These are phyloP conservation scores for Epichloe scottii DNA, from an alignment of 2,329 filamentous ascomycete genomes.

Conservation along the genomic window DNA sequence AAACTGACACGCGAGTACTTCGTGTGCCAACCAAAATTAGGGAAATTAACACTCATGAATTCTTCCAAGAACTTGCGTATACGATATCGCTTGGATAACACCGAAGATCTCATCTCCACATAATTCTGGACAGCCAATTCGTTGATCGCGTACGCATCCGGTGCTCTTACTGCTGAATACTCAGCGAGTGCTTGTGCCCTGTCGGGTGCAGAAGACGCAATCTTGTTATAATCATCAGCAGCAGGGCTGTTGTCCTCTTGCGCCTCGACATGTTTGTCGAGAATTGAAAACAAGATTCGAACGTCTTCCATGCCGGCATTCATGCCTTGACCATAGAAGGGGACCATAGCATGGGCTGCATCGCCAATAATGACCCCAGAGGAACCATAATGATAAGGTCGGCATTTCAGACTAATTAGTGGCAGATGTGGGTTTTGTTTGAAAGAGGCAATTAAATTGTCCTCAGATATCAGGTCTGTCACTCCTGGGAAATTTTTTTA, in stretches of 20 bases:
- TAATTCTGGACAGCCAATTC: conserved; percentile 88
- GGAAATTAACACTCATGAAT: conserved; percentile 61
- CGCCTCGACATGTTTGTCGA: conserved; percentile 53
- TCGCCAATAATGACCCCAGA: conserved; percentile 82
- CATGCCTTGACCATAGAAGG: conserved; percentile 97
- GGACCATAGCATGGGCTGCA: conserved; percentile 93
- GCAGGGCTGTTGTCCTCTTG: conserved; percentile 29
- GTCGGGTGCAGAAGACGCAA: conserved; percentile 38
- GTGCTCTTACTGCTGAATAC: conserved; percentile 62
- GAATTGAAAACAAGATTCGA: conserved; percentile 66
- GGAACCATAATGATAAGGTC: conserved; percentile 68
- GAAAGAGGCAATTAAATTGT: conserved; percentile 64
- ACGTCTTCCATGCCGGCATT: conserved; percentile 95
- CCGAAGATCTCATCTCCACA: conserved; percentile 80
- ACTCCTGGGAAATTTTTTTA: conserved; percentile 79
- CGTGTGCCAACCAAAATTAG: conserved; percentile 74
- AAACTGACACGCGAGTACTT: conserved; percentile 91
- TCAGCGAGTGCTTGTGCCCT: conserved; percentile 53
- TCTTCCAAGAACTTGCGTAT: conserved; percentile 82
- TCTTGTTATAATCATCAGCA: conserved; percentile 19
- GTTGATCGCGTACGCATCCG: conserved; percentile 82
- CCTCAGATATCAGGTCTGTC: conserved; percentile 53
- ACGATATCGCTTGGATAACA: conserved; percentile 64
- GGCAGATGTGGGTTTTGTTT: conserved; percentile 76
- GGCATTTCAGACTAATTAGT: conserved; percentile 85